A percentile compares a stretch with the other conserved stretches of the same genome.
These are phyloP conservation scores for Linnemannia elongata DNA, from an alignment of 192 early-diverging fungal genomes.

Conservation along the genomic window DNA sequence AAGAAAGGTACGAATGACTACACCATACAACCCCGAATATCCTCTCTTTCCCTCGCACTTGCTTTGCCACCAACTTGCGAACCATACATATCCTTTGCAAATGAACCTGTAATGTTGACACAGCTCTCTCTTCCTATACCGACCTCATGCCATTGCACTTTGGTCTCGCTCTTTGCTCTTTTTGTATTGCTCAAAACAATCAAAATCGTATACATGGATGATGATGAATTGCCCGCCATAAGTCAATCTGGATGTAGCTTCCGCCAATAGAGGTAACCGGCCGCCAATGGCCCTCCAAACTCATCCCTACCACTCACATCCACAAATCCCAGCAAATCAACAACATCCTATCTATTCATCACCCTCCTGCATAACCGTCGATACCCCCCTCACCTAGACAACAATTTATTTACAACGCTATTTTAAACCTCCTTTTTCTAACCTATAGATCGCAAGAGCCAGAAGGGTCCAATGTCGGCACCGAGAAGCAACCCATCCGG, in stretches of 20 bases:
- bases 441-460: conserved; percentile 47
- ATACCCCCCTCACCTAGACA: not conserved
- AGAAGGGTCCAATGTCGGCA: conserved; percentile 42
- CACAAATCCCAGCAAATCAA: not conserved
- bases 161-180: not conserved
- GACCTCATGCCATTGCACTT: not conserved
- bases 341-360: not conserved
- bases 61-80: not conserved
- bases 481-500: conserved; percentile 48
- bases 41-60: not conserved
- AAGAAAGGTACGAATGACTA: conserved; percentile 45
- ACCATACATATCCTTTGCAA: not conserved
- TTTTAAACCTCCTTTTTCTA: not conserved
- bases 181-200: not conserved
- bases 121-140: not conserved
- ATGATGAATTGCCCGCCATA: not conserved
- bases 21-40: not conserved
- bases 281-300: not conserved
- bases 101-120: not conserved
- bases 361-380: not conserved
- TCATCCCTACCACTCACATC: not conserved
- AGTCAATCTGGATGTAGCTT: conserved; percentile 26
- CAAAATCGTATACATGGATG: not conserved
- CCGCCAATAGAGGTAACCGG: conserved; percentile 41
- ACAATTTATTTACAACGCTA: not conserved